Base-by-base conservation (phyloP, 352 stramenopile species). In the Globisporangium alternatum region DNA sequence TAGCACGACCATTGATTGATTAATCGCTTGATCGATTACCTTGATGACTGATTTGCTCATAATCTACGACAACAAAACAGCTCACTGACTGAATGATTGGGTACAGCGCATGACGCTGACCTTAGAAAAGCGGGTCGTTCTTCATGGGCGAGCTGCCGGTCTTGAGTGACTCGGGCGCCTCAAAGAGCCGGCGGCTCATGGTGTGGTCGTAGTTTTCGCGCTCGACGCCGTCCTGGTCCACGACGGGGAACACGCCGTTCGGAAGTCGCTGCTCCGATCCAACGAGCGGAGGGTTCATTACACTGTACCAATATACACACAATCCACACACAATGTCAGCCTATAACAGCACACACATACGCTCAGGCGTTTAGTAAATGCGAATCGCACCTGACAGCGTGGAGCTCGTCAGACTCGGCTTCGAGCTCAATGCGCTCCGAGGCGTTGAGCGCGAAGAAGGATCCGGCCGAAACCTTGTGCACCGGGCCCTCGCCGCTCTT, bases 221-320 rank as follows among this genome's bases (percentile, higher is more conserved):
- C 62, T 79, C 72, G 60, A 88, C 66, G 59, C 82, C 82, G 55
- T 93, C 84, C 47, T 72, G 35, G 66, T 93, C 80, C 45, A 88
- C 77, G 15, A 81, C 80, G 1, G 84, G 82, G 68, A 93, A 93
- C 47, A 93, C 78, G 22, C 80, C 82, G 35, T 72, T 87, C 31
- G 68, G 41, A 39, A 81, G 69, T 31, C 65, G 81, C 60, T 80
- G 59, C 62, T 93, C 84, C 1, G 68, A 41, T 21, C 80, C 82
- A 28, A 81, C 84, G 41, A 93, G 65, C 52, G 84, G 84, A 51
- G 84, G 84, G 67, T 93, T 93, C 80, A 93, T 87, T 63, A 93
- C 81, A 66, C 84, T 83, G 41, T 4, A 5, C 67, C 19, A 17
- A 1, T 10, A 1, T 10, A 21, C 22, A 47, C 12, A 47, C 15